Conservation (phyloP, 768 basidiomycete genomes). For the Rhodotorula sphaerocarpa region DNA sequence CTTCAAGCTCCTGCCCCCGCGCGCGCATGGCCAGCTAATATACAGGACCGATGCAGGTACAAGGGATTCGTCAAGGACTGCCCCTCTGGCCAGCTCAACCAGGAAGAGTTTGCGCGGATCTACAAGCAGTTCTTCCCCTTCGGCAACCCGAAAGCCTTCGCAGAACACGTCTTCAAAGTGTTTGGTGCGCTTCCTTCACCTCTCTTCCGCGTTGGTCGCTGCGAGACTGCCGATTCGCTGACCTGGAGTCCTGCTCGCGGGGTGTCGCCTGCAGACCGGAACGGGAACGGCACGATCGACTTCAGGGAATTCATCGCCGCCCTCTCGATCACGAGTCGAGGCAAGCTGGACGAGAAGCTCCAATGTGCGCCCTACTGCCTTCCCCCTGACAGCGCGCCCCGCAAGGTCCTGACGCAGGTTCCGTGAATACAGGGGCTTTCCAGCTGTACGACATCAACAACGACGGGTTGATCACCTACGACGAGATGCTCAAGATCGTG, state of each 20-base stretch:
- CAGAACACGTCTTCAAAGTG: constrained; percentile 97
- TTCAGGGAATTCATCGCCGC: constrained; percentile 99
- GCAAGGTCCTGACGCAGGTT: no score
- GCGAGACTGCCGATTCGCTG: not conserved
- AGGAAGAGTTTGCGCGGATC: constrained; percentile 88
- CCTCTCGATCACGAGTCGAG: constrained; percentile 85
- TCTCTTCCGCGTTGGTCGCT: not conserved
- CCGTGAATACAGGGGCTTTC: constrained; percentile 94
- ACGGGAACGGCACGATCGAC: constrained; percentile 94
- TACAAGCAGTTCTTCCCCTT: constrained; percentile 99
- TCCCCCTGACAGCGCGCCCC: not conserved
- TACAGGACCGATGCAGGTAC: constrained; percentile 83
- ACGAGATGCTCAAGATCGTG: constrained; percentile 98
- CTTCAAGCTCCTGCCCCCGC: not conserved
- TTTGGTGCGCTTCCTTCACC: constrained; percentile 47
- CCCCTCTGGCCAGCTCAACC: constrained; percentile 91
- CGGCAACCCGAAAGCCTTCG: constrained; percentile 91
- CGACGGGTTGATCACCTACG: constrained; percentile 94
- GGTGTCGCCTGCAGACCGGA: constrained; percentile 69
- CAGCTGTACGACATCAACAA: constrained; percentile 98
- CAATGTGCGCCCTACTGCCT: constrained; percentile 68
- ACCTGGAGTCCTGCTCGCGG: not conserved
- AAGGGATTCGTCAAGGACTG: constrained; percentile 99
- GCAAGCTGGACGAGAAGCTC: constrained; percentile 91
- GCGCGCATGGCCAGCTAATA: not conserved